Conservation (phyloP, 495 filamentous ascomycete species). For the Ascodesmis nigricans region DNA sequence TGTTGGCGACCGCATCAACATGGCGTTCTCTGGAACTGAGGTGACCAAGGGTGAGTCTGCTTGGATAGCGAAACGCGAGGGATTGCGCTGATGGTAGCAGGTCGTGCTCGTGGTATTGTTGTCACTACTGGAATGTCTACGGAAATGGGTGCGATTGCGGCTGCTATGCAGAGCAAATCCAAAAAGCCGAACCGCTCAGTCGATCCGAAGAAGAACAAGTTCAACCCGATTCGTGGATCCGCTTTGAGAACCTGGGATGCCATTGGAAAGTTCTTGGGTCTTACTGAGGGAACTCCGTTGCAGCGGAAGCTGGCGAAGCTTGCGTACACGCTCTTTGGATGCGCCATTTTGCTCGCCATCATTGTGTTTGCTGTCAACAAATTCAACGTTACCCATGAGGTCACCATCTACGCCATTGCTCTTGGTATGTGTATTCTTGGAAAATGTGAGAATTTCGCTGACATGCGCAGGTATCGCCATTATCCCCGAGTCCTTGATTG, state of each 20-base stretch:
- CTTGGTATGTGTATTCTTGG: conserved; percentile 24
- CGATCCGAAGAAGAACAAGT: conserved; percentile 38
- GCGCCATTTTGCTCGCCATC: conserved; percentile 51
- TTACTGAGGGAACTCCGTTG: conserved; percentile 58
- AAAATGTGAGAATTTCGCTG: conserved; percentile 4
- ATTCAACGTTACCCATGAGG: conserved; percentile 46
- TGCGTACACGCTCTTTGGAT: conserved; percentile 50
- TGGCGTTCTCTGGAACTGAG: conserved; percentile 45
- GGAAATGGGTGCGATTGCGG: conserved; percentile 68
- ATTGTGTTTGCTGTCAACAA: conserved; percentile 61
- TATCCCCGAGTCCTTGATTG: conserved; percentile 48
- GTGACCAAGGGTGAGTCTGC: conserved; percentile 30
- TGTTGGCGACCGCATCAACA: conserved; percentile 43
- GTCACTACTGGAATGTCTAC: conserved; percentile 57
- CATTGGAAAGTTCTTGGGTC: conserved; percentile 44
- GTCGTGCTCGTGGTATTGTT: conserved; percentile 43
- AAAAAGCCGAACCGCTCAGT: conserved; percentile 39
- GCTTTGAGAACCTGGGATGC: conserved; percentile 38
- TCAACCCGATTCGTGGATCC: conserved; percentile 35
- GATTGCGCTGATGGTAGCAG: neutral
- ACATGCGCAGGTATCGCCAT: conserved; percentile 39
- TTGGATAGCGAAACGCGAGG: neutral
- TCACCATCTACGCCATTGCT: conserved; percentile 63
- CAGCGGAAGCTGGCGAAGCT: conserved; percentile 63
- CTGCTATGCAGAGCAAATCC: conserved; percentile 35